These are phyloP conservation scores for Penicillium verrucosum DNA, from an alignment of 2,329 filamentous ascomycete genomes.

Conservation along the genomic window DNA sequence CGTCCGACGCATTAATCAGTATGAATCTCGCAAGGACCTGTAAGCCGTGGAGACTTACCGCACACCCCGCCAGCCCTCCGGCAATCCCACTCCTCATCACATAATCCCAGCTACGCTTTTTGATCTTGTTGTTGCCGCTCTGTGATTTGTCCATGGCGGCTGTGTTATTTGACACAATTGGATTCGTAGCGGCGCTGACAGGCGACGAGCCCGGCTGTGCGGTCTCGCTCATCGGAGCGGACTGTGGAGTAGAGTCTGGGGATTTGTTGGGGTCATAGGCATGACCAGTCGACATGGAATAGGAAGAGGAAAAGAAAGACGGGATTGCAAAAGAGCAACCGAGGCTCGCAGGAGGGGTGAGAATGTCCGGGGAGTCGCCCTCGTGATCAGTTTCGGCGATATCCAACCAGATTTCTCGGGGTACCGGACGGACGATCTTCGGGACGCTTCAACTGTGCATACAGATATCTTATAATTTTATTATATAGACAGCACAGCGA, in stretches of 20 bases:
- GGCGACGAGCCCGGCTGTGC: slow-evolving; percentile 25
- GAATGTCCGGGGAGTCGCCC: slow-evolving; percentile 20
- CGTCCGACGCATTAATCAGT: slow-evolving; percentile 9
- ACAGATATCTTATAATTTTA: no score
- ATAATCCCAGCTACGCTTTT: slow-evolving; percentile 79
- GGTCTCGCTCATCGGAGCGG: slow-evolving; percentile 33
- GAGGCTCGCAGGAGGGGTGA: slow-evolving; percentile 17
- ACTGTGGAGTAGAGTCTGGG: slow-evolving; percentile 19
- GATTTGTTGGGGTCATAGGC: slow-evolving; percentile 18
- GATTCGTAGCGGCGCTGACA: slow-evolving; percentile 17
- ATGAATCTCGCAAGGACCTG: not conserved
- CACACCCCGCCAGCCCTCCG: slow-evolving; percentile 86
- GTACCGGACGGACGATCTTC: slow-evolving; percentile 31
- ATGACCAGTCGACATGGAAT: slow-evolving; percentile 31
- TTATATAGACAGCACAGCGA: no score
- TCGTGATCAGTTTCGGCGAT: slow-evolving; percentile 27
- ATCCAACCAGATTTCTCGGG: slow-evolving; percentile 24
- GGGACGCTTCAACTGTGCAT: not conserved
- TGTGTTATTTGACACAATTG: slow-evolving; percentile 13
- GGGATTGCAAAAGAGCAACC: slow-evolving; percentile 12
- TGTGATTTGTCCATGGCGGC: slow-evolving; percentile 12
- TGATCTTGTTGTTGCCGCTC: slow-evolving; percentile 36
- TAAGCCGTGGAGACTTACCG: slow-evolving; percentile 56
- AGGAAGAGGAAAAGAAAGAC: slow-evolving; percentile 12
- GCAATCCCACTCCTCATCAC: slow-evolving; percentile 78